A percentile compares a stretch with the other conserved stretches of the same genome.
Evolutionary conservation across 2,329 filamentous ascomycete species (phyloP).

Genomic region (Scolecobasidium constrictum): DNA sequence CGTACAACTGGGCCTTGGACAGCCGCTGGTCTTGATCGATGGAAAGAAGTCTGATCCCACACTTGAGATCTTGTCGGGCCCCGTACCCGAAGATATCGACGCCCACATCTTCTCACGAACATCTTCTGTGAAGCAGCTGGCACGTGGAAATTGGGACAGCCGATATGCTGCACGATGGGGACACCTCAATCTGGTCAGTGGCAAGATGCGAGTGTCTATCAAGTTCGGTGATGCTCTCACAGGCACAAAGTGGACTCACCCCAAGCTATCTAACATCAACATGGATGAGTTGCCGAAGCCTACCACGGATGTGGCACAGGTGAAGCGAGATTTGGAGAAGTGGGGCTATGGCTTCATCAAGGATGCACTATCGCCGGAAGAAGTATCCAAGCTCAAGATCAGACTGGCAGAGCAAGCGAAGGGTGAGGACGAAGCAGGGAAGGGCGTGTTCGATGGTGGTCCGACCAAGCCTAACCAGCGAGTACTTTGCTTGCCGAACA

Average conservation of each 20-base stretch:
- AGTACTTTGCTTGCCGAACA: slow-evolving; percentile 14
- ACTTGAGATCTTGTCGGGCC: background rate
- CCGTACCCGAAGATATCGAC: background rate
- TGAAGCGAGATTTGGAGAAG: slow-evolving; percentile 17
- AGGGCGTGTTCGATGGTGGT: slow-evolving; percentile 16
- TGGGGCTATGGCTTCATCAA: slow-evolving; percentile 20
- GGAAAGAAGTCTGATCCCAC: background rate
- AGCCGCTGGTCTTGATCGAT: background rate
- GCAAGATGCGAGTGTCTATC: background rate
- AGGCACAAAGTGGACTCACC: background rate
- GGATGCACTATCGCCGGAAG: slow-evolving; percentile 16
- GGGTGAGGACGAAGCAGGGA: slow-evolving; percentile 16
- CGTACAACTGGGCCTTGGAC: background rate
- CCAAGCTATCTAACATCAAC: background rate
- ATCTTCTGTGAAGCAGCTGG: background rate
- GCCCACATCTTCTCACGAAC: background rate
- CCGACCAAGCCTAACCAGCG: slow-evolving; percentile 13
- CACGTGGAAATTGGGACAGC: background rate
- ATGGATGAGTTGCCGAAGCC: slow-evolving; percentile 9
- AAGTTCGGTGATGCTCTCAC: background rate
- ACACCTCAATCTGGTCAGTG: background rate
- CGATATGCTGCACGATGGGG: background rate
- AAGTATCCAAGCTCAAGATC: slow-evolving; percentile 16
- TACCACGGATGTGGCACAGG: slow-evolving; percentile 19
- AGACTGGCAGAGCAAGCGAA: slow-evolving; percentile 17